Evolutionary conservation across 1,139 yeast genomes (phyloP), one percentile per base, ranked within the genome.

Genomic region (Candida smagusa): DNA sequence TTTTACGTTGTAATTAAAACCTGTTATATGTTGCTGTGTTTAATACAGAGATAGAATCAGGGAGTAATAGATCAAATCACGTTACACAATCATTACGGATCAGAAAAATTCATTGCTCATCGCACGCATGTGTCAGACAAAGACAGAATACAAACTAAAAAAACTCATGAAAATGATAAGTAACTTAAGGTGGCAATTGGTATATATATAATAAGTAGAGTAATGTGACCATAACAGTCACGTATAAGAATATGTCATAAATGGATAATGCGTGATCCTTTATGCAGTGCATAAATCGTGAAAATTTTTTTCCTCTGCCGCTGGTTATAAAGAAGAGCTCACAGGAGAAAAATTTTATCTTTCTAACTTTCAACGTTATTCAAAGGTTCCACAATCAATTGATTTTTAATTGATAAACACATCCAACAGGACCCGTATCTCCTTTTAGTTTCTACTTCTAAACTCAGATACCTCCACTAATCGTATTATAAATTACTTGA

Each of bases 371-470:
- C 29, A 32, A 12, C 26, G 26, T 30, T 30, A 24, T 12, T 28
- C 28, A 32, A 32, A 32, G 35, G 35, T 34, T 24, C 32, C 32
- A 16, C 33, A 13, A 29, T 34, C 36, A 34, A 30, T 34, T 27
- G 32, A 19, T 19, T 28, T 12, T 30, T 22, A 9, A 28, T 33
- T 28, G 36, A 28, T 28, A 21, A 3, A 22, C 25, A 21, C 28
- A 27, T 19, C 30, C 26, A 27, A 27, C 12, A 25, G 34, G 37
- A 30, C 16, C 22, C 29, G 33, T 31, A 29, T 34, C 36, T n/a
- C 28, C 16, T 34, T 13, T n/a, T 22, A 19, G 8, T 12, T 26
- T 13, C 22, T 9, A 16, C 19, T 4, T 16, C 19, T 16, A 16
- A 16, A 16, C 19, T 16, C 21, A 28, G 36, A 34, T 34, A 34